These are phyloP conservation scores for Paspalum vaginatum DNA, from an alignment of 176 grass and related monocot species.

Conservation along the genomic window DNA sequence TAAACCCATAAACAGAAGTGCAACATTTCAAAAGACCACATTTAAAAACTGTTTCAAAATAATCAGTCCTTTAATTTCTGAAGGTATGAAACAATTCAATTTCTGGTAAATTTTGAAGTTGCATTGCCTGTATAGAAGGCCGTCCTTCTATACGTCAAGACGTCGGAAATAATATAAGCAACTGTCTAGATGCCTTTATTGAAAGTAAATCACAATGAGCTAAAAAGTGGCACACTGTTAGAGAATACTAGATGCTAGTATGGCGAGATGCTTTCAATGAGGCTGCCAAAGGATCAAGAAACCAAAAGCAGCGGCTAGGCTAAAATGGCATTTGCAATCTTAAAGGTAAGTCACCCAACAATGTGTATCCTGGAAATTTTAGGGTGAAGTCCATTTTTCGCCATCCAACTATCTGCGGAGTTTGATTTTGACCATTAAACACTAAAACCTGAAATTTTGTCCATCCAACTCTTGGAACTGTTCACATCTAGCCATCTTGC, in stretches of 20 bases:
- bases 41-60: background rate
- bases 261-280: background rate
- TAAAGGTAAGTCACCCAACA: conserved; percentile 24
- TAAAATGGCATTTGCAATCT: conserved; percentile 12
- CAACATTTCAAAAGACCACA: background rate
- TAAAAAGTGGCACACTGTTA: background rate
- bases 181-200: background rate
- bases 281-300: background rate
- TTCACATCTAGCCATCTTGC: too few species aligned
- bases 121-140: background rate
- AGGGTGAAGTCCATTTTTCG: too few species aligned
- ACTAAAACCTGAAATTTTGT: too few species aligned
- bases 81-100: background rate
- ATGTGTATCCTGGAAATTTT: conserved; percentile 12
- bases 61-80: too few species aligned
- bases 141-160: background rate
- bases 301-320: background rate
- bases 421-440: too few species aligned
- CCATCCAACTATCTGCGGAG: too few species aligned
- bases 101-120: background rate
- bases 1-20: background rate
- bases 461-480: too few species aligned
- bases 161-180: background rate
- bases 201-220: background rate
- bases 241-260: background rate